A percentile compares a stretch with the other conserved stretches of the same genome.
Evolutionary conservation across 2,329 filamentous ascomycete genomes (phyloP).

Genomic region (Alternaria sp.): DNA sequence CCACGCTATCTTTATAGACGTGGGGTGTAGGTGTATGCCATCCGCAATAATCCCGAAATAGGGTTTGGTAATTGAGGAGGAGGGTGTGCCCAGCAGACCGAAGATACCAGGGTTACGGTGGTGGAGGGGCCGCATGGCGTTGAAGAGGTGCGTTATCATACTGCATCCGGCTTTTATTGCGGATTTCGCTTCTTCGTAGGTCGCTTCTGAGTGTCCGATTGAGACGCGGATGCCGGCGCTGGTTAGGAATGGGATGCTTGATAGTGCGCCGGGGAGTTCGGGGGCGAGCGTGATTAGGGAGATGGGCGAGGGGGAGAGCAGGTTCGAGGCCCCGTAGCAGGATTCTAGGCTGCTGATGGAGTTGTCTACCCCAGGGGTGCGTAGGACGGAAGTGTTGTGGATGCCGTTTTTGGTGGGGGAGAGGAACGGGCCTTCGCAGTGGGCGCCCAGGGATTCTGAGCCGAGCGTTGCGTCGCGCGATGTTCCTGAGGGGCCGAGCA

Average conservation of each 20-base stretch:
- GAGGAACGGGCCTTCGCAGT: constrained; percentile 90
- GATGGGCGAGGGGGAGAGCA: constrained; percentile 60
- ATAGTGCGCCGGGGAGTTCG: constrained; percentile 74
- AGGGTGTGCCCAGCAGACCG: constrained; percentile 71
- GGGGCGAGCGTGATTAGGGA: constrained; percentile 88
- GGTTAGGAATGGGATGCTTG: constrained; percentile 70
- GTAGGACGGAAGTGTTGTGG: constrained; percentile 77
- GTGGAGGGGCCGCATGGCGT: constrained; percentile 88
- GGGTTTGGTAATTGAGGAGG: constrained; percentile 58
- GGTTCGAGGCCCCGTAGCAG: constrained; percentile 76
- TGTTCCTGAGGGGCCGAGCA: constrained; percentile 73
- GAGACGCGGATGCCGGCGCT: constrained; percentile 74
- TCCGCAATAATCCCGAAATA: constrained; percentile 92
- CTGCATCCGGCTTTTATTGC: constrained; percentile 75
- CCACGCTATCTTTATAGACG: constrained; percentile 87
- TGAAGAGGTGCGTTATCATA: constrained; percentile 95
- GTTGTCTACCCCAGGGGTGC: constrained; percentile 58
- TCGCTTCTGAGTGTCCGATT: constrained; percentile 86
- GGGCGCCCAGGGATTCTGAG: constrained; percentile 85
- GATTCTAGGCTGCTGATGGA: constrained; percentile 69
- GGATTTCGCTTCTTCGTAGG: constrained; percentile 78
- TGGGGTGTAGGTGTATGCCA: constrained; percentile 87
- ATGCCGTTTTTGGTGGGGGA: constrained; percentile 84
- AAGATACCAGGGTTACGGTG: constrained; percentile 92
- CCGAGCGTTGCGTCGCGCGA: constrained; percentile 69